Evolutionary conservation across 2,329 filamentous ascomycete genomes (phyloP).

Genomic region (Magnaporthiopsis rhizophila): DNA sequence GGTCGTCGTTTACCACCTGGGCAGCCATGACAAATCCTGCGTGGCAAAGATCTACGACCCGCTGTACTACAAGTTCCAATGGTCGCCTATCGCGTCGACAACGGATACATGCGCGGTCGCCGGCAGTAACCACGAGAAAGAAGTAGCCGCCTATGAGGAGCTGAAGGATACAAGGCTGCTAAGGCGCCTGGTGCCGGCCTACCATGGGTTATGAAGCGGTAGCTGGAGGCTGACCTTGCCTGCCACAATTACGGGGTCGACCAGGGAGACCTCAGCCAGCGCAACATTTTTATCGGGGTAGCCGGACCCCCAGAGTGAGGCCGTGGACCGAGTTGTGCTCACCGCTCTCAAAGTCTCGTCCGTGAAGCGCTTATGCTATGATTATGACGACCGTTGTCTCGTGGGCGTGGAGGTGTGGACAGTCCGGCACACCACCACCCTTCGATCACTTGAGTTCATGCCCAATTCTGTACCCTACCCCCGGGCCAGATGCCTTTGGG

Average conservation of each 20-base stretch:
- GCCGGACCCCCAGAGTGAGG: neutral
- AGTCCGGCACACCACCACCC: no score
- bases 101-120: neutral
- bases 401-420: no score
- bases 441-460: no score
- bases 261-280: constrained; percentile 8
- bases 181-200: constrained; percentile 30
- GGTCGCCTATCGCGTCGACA: neutral
- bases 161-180: constrained; percentile 57
- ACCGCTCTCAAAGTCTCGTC: neutral
- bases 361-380: neutral
- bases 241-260: constrained; percentile 6
- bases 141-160: constrained; percentile 54
- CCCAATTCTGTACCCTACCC: no score
- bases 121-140: constrained; percentile 7
- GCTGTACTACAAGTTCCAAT: constrained; percentile 1
- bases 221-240: neutral
- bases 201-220: constrained; percentile 10
- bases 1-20: constrained; percentile 7
- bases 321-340: neutral
- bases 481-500: no score
- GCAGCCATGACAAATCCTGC: neutral
- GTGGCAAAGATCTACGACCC: constrained; percentile 11
- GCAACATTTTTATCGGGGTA: constrained; percentile 4
- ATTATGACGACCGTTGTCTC: no score